Evolutionary conservation across 345 rosid genomes (phyloP).

Genomic region (Crucihimalaya himalaica): DNA sequence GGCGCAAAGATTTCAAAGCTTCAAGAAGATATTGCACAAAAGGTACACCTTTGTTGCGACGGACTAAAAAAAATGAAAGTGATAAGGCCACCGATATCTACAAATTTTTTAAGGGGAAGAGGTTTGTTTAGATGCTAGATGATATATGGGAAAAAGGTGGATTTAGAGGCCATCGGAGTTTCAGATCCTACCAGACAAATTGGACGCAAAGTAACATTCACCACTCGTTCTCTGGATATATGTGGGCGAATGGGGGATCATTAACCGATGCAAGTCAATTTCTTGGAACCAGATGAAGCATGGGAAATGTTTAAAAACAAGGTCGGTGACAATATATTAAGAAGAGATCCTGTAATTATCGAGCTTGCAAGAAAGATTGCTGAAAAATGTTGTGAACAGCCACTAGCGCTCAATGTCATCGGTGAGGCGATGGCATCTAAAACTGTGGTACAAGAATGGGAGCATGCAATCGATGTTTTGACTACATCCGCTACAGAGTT

Average conservation of each 20-base stretch:
- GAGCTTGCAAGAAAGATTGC: not conserved
- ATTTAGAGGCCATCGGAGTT: not conserved
- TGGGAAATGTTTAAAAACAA: not conserved
- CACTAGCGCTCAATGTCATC: not conserved
- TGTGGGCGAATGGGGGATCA: not conserved
- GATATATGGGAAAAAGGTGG: not conserved
- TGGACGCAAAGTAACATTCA: not conserved
- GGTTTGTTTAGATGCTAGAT: not conserved
- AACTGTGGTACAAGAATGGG: not conserved
- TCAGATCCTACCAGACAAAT: not conserved
- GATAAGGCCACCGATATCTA: not conserved
- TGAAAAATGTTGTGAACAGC: not conserved
- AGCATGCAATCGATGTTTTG: not conserved
- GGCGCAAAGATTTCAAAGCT: not conserved
- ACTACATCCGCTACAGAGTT: not conserved
- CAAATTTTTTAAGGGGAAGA: not conserved
- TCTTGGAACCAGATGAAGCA: not conserved
- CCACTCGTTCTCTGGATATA: not conserved
- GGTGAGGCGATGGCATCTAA: not conserved
- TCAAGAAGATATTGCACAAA: not conserved
- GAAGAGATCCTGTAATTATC: not conserved
- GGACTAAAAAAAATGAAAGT: not conserved
- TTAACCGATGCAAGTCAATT: not conserved
- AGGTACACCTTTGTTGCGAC: not conserved
- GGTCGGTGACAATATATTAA: not conserved